Conservation (phyloP, 441 rosid genomes). For the Aleurites moluccanus region DNA sequence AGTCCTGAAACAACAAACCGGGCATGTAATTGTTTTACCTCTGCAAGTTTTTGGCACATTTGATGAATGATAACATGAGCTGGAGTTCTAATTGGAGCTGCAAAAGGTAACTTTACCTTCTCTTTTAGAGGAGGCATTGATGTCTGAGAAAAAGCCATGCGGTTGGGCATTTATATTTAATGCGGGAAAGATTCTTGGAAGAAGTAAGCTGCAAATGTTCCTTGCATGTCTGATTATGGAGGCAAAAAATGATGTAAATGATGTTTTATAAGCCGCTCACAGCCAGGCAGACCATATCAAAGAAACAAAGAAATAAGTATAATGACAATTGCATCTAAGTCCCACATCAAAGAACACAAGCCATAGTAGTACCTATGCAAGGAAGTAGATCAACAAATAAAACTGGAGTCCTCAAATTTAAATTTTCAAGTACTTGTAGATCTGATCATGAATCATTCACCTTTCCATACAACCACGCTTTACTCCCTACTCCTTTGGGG, state of each 20-base stretch:
- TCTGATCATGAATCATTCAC: not conserved
- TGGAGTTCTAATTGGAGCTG: not conserved
- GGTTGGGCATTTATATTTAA: no score
- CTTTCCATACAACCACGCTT: slow-evolving; percentile 2
- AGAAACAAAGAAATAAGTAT: not conserved
- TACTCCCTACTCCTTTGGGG: not conserved
- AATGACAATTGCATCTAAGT: not conserved
- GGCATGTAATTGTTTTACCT: slow-evolving; percentile 14
- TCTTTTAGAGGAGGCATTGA: not conserved
- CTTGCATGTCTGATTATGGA: no score
- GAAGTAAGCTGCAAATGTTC: not conserved
- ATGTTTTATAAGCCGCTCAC: not conserved
- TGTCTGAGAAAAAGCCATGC: not conserved
- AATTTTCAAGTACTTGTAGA: not conserved
- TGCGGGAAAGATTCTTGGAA: not conserved
- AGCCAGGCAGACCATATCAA: slow-evolving; percentile 4
- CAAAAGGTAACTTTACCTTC: not conserved
- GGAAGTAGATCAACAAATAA: not conserved
- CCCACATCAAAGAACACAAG: not conserved
- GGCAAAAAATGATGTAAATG: not conserved
- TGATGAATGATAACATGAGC: not conserved
- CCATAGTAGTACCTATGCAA: not conserved
- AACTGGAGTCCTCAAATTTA: not conserved
- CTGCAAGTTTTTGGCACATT: slow-evolving; percentile 8
- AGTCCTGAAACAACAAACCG: slow-evolving; percentile 16